Evolutionary conservation across 306 rosid genomes (phyloP).

Genomic region (Boehmeria nivea): DNA sequence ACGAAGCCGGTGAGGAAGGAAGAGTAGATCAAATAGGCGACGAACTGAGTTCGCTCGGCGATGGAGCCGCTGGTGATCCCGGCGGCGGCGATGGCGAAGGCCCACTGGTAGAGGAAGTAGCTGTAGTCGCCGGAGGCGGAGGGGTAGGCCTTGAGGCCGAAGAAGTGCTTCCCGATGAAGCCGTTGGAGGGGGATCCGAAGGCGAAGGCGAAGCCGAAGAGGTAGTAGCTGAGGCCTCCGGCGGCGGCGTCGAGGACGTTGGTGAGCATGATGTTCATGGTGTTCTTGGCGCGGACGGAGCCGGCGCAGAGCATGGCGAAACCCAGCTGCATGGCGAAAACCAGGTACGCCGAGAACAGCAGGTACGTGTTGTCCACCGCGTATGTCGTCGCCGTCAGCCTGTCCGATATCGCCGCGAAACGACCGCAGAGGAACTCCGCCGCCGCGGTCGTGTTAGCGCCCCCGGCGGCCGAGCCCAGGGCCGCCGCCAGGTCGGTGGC

Average conservation of each 20-base stretch:
- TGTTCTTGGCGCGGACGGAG: conserved; percentile 82
- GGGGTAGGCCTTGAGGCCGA: conserved; percentile 47
- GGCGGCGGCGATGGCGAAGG: conserved; percentile 74
- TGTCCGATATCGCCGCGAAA: conserved; percentile 31
- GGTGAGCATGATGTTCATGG: conserved; percentile 95
- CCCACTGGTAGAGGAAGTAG: conserved; percentile 83
- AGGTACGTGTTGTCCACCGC: conserved; percentile 56
- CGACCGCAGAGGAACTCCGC: conserved; percentile 54
- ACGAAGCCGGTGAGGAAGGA: conserved; percentile 68
- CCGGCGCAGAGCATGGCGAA: conserved; percentile 94
- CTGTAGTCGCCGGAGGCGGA: conserved; percentile 39
- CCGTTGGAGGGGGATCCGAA: conserved; percentile 67
- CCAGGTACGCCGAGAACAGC: conserved; percentile 77
- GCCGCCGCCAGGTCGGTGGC: conserved; percentile 38
- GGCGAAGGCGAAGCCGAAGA: conserved; percentile 78
- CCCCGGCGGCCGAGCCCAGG: conserved; percentile 22
- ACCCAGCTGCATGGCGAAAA: conserved; percentile 94
- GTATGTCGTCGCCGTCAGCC: conserved; percentile 38
- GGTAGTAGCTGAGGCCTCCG: conserved; percentile 71
- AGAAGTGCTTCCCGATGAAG: conserved; percentile 73
- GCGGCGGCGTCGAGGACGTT: conserved; percentile 83
- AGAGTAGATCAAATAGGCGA: conserved; percentile 70
- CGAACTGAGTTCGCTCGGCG: conserved; percentile 75
- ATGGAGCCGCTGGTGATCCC: conserved; percentile 86
- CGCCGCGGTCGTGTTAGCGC: conserved; percentile 31